A percentile compares a stretch with the other conserved stretches of the same genome.
phyloP scores from a whole-genome alignment of 2,329 filamentous ascomycete genomes.

The Aspergillus tamarii region DNA sequence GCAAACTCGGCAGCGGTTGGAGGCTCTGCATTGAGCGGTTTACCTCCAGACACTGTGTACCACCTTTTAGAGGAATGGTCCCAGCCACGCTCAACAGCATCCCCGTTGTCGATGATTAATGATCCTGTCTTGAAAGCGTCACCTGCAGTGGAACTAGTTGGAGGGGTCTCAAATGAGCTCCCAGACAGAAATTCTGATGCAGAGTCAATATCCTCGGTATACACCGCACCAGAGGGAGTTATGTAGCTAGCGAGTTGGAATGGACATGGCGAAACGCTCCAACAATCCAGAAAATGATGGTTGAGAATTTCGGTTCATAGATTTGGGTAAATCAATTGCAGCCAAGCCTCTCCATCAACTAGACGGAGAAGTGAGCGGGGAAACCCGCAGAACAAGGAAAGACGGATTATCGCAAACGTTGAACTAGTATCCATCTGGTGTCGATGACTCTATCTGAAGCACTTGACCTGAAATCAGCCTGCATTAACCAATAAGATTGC shows the following conservation, averaged over 20 bases:
- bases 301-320: neutral
- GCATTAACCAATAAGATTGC: neutral
- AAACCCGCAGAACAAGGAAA: neutral
- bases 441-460: neutral
- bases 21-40: neutral
- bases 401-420: neutral
- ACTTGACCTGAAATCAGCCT: neutral
- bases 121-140: neutral
- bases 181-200: slow-evolving; percentile 16
- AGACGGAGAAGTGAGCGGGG: neutral
- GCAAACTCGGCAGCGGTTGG: neutral
- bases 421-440: neutral
- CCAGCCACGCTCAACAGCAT: neutral
- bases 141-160: neutral
- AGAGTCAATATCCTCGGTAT: slow-evolving; percentile 29
- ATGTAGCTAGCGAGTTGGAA: neutral
- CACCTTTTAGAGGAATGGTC: slow-evolving; percentile 6
- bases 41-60: neutral
- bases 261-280: neutral
- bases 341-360: neutral
- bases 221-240: slow-evolving; percentile 28
- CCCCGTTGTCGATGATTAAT: neutral
- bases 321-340: neutral
- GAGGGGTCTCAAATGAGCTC: neutral
- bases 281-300: neutral